phyloP scores from a whole-genome alignment of 352 stramenopile genomes.

The Phytophthora fragariae region DNA sequence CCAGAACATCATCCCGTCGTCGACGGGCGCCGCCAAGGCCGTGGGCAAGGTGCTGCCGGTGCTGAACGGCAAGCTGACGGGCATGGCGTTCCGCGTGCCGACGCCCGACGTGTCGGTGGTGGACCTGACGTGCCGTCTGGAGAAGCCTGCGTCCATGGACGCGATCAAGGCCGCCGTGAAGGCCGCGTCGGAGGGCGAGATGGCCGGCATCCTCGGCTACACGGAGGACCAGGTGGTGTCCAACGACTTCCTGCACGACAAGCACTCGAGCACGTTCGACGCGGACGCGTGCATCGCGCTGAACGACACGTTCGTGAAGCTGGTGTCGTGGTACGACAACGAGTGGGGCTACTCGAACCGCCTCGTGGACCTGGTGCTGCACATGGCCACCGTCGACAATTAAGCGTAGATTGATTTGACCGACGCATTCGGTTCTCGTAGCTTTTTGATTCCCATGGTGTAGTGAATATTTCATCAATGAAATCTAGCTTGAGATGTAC shows the following conservation, averaged over 20 bases:
- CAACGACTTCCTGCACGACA: no score
- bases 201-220: constrained; percentile 90
- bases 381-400: constrained; percentile 70
- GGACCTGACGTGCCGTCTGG: constrained; percentile 84
- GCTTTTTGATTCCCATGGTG: no score
- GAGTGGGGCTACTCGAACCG: constrained; percentile 99
- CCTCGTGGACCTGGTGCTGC: constrained; percentile 97
- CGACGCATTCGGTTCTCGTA: no score
- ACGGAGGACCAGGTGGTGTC: no score
- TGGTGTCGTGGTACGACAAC: constrained; percentile 99
- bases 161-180: constrained; percentile 98
- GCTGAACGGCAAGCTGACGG: constrained; percentile 93
- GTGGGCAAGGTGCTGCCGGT: constrained; percentile 70
- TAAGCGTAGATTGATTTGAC: neutral
- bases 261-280: constrained; percentile 56
- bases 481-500: no score
- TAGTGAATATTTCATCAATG: no score
- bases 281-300: constrained; percentile 62
- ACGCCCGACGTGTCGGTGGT: constrained; percentile 92
- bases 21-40: no score
- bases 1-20: no score
- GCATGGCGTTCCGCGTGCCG: constrained; percentile 93
- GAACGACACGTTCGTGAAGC: constrained; percentile 99
- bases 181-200: constrained; percentile 89
- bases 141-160: constrained; percentile 95